Conservation (phyloP, 2,329 filamentous ascomycete species). For the Aspergillus ruber region DNA sequence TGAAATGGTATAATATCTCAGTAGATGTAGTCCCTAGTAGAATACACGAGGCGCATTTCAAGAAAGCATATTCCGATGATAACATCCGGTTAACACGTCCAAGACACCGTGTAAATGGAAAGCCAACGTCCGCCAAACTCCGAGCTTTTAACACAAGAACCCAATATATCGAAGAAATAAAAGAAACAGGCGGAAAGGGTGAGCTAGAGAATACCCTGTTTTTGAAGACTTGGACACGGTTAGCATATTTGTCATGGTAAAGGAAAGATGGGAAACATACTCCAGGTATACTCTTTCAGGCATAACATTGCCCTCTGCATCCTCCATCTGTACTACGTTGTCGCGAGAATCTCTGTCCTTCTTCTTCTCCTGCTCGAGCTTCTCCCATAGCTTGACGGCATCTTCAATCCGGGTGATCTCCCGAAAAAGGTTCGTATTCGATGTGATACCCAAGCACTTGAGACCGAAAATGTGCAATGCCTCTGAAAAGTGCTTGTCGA, state of each 20-base stretch:
- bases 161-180: slow-evolving; percentile 3
- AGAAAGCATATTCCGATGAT: not conserved
- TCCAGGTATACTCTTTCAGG: slow-evolving; percentile 97
- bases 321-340: slow-evolving; percentile 95
- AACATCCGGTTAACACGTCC: not conserved
- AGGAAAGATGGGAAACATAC: slow-evolving; percentile 23
- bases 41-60: slow-evolving; percentile 12
- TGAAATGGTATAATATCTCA: slow-evolving; percentile 3
- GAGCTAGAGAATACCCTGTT: slow-evolving; percentile 71
- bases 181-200: slow-evolving; percentile 2
- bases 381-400: slow-evolving; percentile 82
- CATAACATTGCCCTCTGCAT: slow-evolving; percentile 96
- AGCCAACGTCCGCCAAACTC: slow-evolving; percentile 23
- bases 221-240: slow-evolving; percentile 55
- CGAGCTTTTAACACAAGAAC: slow-evolving; percentile 18
- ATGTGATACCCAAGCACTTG: slow-evolving; percentile 84
- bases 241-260: slow-evolving; percentile 12
- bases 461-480: slow-evolving; percentile 86
- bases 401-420: slow-evolving; percentile 93
- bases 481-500: slow-evolving; percentile 98
- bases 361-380: slow-evolving; percentile 81
- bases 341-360: slow-evolving; percentile 69
- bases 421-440: slow-evolving; percentile 78
- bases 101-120: slow-evolving; percentile 7
- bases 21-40: slow-evolving; percentile 6